Evolutionary conservation across 2,329 filamentous ascomycete genomes (phyloP), one percentile per base, ranked within the genome.

Genomic region (Domatiomyces globalis): DNA sequence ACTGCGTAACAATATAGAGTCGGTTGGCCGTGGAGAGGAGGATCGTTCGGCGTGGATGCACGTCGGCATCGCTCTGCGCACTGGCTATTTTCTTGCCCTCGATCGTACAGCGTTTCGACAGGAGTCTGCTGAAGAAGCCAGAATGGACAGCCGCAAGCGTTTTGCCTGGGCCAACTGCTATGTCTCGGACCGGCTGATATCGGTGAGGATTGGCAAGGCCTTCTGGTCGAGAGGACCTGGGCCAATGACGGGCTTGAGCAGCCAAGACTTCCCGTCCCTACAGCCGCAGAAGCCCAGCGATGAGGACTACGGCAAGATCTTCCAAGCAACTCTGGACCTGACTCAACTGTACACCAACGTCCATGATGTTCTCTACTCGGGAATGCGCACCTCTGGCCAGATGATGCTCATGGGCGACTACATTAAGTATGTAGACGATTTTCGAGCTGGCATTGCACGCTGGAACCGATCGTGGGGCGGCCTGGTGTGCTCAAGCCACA

Each of bases 1-100:
- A 0, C 74, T 80, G 1, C 71, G 80, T 5, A 74, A 74, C 2
- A 70, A 75, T 33, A 77, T 78, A 27, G 79, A 79, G 29, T 73
- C 77, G 22, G 79, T 86, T 18, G 83, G 83, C 0, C 75, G 82
- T 51, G 83, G 83, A 7, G 83, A 86, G 63, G 83, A 86, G 62
- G 83, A 87, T 59, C 76, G 83, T 45, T 81, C 83, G 27, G 81
- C 82, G 0, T 87, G 83, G 83, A 86, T 86, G 82, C 80, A 85
- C 59, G 81, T 85, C 5, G 83, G 83, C 1, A 74, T 83, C 18
- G 83, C 83, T 2, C 67, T 87, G 5, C 75, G 83, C 5, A 76
- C 84, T 2, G 83, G 78, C 0, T 86, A 86, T 62, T 83, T 83
- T 48, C 76, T 85, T 15, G 79, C 79, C 1, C 70, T 87, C 17